Base-by-base conservation (phyloP, 1,139 yeast species). In the Scheffersomyces parashehatae region DNA sequence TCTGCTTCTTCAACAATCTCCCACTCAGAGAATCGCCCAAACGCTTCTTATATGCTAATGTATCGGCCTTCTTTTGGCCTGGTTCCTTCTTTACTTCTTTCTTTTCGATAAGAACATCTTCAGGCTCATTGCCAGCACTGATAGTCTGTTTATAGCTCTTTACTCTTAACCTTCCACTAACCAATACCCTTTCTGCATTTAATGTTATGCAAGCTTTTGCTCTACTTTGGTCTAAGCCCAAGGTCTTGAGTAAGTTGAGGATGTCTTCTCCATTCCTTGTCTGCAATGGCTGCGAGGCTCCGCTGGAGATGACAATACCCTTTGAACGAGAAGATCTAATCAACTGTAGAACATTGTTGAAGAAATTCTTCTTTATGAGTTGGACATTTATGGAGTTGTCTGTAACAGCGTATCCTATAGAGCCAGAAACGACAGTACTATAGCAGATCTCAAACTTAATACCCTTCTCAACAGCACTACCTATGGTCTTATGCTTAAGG, bases 401-500 rank as follows among this genome's bases (percentile, higher is more conserved):
- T 4, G 58, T 48, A 36, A 60, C 45, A 5, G 56, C 56, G 58
- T 63, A 56, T 48, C 68, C 66, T 37, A 75, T 76, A 4, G 75
- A 65, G 5, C 77, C 73, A 5, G 69, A 59, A 24, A 80, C 65
- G 29, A 84, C 67, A 37, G 81, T 71, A 12, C 81, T 70, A 62
- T 93, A 93, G 43, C 82, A 76, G 11, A 93, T 76, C 61, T 93
- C 99, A 52, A 93, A 79, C 52, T 82, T 82, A 38, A 90, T 78
- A 1, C 99, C 99, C 45, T 86, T 79, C 14, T 85, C 85, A 13
- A 88, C 75, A 1, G 95, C 97, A 38, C 89, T 82, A 35, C 97
- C 87, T 8, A 90, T 76, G 0, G 89, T 82, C 56, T 90, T 88
- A 67, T 89, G 97, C 52, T 87, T 85, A 51, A 93, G 69, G 61